Conservation (phyloP, 2,329 filamentous ascomycete genomes). For the Fusarium sp. region DNA sequence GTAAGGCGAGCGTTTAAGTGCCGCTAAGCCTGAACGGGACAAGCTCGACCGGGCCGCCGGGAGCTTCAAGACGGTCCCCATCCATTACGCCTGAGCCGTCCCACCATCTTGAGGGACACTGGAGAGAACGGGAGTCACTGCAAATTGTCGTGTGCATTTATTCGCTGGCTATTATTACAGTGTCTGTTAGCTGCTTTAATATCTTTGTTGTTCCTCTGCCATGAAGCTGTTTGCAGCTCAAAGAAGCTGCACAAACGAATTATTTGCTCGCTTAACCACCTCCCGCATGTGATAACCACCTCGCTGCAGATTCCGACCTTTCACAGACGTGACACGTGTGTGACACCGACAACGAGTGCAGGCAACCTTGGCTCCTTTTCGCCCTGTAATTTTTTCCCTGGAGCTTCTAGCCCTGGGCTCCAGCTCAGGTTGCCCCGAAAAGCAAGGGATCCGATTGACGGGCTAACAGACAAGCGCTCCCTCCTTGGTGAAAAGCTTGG, state of each 20-base stretch:
- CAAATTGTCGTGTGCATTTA: not conserved
- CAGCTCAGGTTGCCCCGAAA: not conserved
- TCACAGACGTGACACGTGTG: not conserved
- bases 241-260: not conserved
- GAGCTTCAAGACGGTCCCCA: constrained; percentile 16
- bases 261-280: not conserved
- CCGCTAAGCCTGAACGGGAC: constrained; percentile 10
- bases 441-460: not conserved
- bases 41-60: constrained; percentile 31
- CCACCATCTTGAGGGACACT: not conserved
- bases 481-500: not conserved
- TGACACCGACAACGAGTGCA: not conserved
- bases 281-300: not conserved
- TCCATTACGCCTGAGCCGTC: constrained; percentile 16
- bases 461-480: not conserved
- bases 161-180: not conserved
- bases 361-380: not conserved
- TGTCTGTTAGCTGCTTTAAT: not conserved
- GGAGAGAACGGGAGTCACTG: not conserved
- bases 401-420: not conserved
- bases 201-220: not conserved
- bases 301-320: not conserved
- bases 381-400: not conserved
- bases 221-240: not conserved
- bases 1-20: constrained; percentile 12